A percentile compares a stretch with the other conserved stretches of the same genome.
These are phyloP conservation scores for Elaeis oleifera DNA, from an alignment of 202 grass and related monocot genomes.

Conservation along the genomic window DNA sequence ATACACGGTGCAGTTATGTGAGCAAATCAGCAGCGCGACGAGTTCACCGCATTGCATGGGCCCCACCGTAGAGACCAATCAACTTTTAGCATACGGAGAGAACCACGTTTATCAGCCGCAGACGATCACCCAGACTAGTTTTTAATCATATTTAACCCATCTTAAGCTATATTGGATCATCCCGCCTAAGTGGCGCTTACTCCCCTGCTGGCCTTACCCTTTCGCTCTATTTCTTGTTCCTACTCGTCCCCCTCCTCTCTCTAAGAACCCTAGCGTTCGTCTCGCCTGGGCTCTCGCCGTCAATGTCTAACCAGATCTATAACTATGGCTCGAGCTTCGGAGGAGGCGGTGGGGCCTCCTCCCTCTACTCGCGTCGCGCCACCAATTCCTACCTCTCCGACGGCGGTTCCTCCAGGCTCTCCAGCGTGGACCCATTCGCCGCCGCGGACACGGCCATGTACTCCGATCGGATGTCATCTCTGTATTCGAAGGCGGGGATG, in stretches of 20 bases:
- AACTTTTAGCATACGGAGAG: no score
- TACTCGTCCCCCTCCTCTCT: not conserved
- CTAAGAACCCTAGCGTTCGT: slow-evolving; percentile 26
- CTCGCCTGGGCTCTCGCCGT: not conserved
- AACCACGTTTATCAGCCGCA: no score
- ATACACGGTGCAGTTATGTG: no score
- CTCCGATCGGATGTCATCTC: slow-evolving; percentile 43
- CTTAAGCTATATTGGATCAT: no score
- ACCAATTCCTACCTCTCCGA: slow-evolving; percentile 10
- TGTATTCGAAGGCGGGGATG: slow-evolving; percentile 15
- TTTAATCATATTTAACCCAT: no score
- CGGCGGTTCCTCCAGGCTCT: not conserved
- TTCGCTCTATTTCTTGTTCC: no score
- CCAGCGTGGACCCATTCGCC: slow-evolving; percentile 14
- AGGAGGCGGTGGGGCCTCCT: not conserved
- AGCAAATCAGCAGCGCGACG: no score
- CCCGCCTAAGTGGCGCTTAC: no score
- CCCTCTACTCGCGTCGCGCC: slow-evolving; percentile 20
- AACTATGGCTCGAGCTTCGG: slow-evolving; percentile 27
- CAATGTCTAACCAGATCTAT: slow-evolving; percentile 58
- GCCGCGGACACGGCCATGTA: slow-evolving; percentile 23
- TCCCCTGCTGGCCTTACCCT: no score
- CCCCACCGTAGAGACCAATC: no score
- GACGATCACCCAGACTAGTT: no score
- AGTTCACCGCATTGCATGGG: no score